Evolutionary conservation across 768 basidiomycete species (phyloP).

Genomic region (Termitomyces sp.): DNA sequence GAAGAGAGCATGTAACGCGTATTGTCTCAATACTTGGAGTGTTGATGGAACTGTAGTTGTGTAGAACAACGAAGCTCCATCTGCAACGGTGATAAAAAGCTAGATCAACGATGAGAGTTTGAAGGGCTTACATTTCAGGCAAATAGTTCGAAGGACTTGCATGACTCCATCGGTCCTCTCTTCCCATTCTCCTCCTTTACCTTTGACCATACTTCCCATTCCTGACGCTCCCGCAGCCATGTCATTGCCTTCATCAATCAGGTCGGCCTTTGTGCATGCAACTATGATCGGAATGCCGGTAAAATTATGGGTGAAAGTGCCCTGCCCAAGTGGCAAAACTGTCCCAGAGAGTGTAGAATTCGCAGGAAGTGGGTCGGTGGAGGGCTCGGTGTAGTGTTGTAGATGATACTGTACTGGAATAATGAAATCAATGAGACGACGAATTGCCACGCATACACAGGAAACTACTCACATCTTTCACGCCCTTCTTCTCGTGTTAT

Average conservation of each 20-base stretch:
- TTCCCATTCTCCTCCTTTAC: conserved; percentile 91
- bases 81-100: conserved; percentile 37
- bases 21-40: conserved; percentile 73
- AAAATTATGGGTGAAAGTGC: conserved; percentile 82
- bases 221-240: conserved; percentile 72
- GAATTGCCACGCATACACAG: background rate
- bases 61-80: conserved; percentile 91
- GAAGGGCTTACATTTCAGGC: conserved; percentile 76
- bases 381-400: conserved; percentile 87
- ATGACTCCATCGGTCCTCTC: conserved; percentile 93
- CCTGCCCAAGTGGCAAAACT: conserved; percentile 78
- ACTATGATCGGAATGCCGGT: conserved; percentile 87
- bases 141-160: conserved; percentile 92
- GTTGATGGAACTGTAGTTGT: conserved; percentile 80
- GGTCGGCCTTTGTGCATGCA: conserved; percentile 88
- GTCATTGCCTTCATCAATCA: conserved; percentile 82
- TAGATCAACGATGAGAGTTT: background rate
- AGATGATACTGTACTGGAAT: conserved; percentile 77
- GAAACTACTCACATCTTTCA: conserved; percentile 65
- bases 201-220: conserved; percentile 90
- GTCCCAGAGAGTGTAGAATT: conserved; percentile 62
- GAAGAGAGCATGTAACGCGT: conserved; percentile 81
- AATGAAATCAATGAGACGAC: conserved; percentile 7
- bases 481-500: conserved; percentile 76
- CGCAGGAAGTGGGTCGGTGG: conserved; percentile 59